Evolutionary conservation across 306 rosid species (phyloP), one percentile per base, ranked within the genome.

Genomic region (Glycine soja): DNA sequence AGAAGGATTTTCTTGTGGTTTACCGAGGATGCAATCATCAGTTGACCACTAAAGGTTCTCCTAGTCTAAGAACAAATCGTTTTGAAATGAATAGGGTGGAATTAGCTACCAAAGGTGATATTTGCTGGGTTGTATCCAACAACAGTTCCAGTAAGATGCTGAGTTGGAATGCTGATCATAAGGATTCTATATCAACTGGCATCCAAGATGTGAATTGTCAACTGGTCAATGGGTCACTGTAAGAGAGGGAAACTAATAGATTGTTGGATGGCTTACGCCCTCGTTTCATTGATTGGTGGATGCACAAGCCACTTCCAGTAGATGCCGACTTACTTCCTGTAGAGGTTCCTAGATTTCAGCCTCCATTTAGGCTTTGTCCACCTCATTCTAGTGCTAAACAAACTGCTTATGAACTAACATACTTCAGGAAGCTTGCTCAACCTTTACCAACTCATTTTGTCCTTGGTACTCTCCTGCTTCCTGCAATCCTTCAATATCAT

Each of bases 221-320:
- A 68, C 76, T 81, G 46, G 58, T 69, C 15, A 32, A 66, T 8
- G 84, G 89, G 4, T 90, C 98, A 43, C 78, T 94, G 75, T 94
- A 86, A 71, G 97, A 89, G 86, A 89, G 95, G 88, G 98, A 94
- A 86, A 80, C 87, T 70, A 93, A 94, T 68, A 89, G 97, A 82
- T 81, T 92, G 78, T 82, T 94, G 86, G 93, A 92, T 54, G 92
- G 88, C 59, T 85, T 94, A 68, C 97, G 98, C 72, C 96, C 98
- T 85, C 96, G 97, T 54, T 94, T 89, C 83, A 47, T 86, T 85
- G 98, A 92, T 77, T 94, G 98, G 98, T 94, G 98, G 98, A 87
- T 86, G 93, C 88, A 77, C 88, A 94, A 90, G 80, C 98, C 98
- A 81, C 87, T 94, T 78, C 98, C 98, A 0, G 92, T 94, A 19